Evolutionary conservation across 768 basidiomycete genomes (phyloP).

Genomic region (Boletus vermiculosoides): DNA sequence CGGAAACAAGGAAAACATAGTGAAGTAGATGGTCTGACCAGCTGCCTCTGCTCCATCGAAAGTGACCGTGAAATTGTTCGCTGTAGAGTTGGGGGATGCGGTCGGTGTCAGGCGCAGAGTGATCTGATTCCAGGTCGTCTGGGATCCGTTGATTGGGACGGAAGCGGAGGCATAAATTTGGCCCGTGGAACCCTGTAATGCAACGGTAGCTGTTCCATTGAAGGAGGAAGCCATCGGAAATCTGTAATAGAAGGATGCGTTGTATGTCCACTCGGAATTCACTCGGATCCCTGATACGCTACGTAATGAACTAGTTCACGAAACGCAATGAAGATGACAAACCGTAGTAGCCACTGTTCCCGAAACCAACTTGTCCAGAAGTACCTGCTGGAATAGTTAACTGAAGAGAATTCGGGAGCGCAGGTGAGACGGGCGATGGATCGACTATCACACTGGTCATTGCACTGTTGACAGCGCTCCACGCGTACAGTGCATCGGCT

Average conservation of each 20-base stretch:
- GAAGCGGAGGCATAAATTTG: conserved; percentile 40
- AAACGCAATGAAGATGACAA: neutral
- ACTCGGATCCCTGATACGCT: conserved; percentile 50
- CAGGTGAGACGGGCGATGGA: conserved; percentile 48
- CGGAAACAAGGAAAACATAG: conserved; percentile 61
- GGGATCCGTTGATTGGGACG: conserved; percentile 38
- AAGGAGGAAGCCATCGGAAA: conserved; percentile 40
- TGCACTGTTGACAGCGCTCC: conserved; percentile 47
- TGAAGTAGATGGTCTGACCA: conserved; percentile 51
- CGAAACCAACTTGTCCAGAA: conserved; percentile 46
- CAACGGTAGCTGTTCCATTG: conserved; percentile 40
- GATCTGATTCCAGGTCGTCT: conserved; percentile 50
- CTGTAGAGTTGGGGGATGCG: conserved; percentile 37
- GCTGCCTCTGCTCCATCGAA: conserved; percentile 41
- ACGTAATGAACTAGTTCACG: neutral
- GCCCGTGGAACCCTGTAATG: conserved; percentile 44
- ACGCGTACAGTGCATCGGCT: conserved; percentile 45
- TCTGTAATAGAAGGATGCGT: conserved; percentile 57
- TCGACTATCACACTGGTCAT: conserved; percentile 50
- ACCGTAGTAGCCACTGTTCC: conserved; percentile 59
- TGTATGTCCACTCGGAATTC: conserved; percentile 49
- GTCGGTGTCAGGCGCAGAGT: conserved; percentile 41
- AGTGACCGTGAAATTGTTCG: conserved; percentile 53
- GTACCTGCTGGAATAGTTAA: conserved; percentile 42
- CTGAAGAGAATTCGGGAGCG: conserved; percentile 59